These are phyloP conservation scores for Hypoxylon sp. DNA, from an alignment of 2,329 filamentous ascomycete genomes.

Conservation along the genomic window DNA sequence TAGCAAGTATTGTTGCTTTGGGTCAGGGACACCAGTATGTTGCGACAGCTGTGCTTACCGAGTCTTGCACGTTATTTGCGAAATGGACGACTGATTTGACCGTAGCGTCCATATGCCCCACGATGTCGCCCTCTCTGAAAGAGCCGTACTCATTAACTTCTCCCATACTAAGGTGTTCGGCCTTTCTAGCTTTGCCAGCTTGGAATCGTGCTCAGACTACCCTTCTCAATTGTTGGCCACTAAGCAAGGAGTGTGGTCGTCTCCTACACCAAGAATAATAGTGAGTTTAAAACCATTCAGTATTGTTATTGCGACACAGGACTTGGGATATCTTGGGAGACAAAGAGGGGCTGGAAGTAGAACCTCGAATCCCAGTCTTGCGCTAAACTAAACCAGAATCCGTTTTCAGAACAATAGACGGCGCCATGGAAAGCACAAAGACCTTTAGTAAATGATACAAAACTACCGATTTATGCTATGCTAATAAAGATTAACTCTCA, in stretches of 20 bases:
- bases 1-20: background rate
- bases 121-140: background rate
- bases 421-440: background rate
- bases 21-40: too few relatives aligned
- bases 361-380: background rate
- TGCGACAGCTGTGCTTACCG: slow-evolving; percentile 15
- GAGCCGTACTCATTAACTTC: background rate
- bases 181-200: background rate
- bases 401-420: slow-evolving; percentile 24
- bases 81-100: slow-evolving; percentile 2
- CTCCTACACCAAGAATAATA: background rate
- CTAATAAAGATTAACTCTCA: too few relatives aligned
- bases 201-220: slow-evolving; percentile 1
- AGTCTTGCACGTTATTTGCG: slow-evolving; percentile 13
- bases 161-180: slow-evolving; percentile 1
- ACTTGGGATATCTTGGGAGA: slow-evolving; percentile 17
- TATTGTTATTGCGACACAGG: background rate
- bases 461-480: too few relatives aligned
- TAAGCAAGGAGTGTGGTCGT: background rate
- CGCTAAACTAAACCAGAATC: slow-evolving; percentile 4
- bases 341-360: slow-evolving; percentile 13
- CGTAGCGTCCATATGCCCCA: slow-evolving; percentile 4
- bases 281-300: background rate
- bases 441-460: background rate
- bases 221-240: background rate